Conservation (phyloP, 495 filamentous ascomycete species). For the Tetracladium marchalianum region DNA sequence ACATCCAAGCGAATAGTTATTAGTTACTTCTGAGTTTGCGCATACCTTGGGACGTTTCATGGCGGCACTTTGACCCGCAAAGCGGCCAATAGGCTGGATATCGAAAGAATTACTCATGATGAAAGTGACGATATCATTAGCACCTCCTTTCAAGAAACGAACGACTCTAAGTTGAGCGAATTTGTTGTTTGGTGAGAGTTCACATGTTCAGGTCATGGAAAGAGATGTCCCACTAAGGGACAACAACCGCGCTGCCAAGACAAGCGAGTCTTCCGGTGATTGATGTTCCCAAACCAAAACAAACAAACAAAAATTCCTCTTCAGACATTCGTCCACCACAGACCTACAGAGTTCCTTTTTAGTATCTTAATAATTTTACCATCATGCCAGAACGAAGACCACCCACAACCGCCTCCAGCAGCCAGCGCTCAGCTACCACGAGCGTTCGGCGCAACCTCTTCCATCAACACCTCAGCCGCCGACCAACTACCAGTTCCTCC, state of each 20-base stretch:
- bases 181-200: no score
- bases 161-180: no score
- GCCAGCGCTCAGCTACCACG: constrained; percentile 6
- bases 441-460: constrained; percentile 60
- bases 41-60: constrained; percentile 60
- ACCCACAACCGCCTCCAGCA: constrained; percentile 1
- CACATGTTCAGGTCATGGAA: no score
- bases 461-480: constrained; percentile 57
- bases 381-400: constrained; percentile 17
- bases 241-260: no score
- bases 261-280: no score
- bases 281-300: no score
- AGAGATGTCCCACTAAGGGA: no score
- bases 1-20: neutral
- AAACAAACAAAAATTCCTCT: no score
- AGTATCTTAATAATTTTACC: no score
- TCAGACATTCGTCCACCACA: no score
- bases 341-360: no score
- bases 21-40: neutral
- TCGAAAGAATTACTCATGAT: constrained; percentile 37
- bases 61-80: constrained; percentile 47
- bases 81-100: constrained; percentile 52
- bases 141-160: neutral
- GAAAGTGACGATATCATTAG: constrained; percentile 1
- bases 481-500: constrained; percentile 44